These are phyloP conservation scores for Stenogyne calaminthoides DNA, from an alignment of 305 asterid genomes.

Conservation along the genomic window DNA sequence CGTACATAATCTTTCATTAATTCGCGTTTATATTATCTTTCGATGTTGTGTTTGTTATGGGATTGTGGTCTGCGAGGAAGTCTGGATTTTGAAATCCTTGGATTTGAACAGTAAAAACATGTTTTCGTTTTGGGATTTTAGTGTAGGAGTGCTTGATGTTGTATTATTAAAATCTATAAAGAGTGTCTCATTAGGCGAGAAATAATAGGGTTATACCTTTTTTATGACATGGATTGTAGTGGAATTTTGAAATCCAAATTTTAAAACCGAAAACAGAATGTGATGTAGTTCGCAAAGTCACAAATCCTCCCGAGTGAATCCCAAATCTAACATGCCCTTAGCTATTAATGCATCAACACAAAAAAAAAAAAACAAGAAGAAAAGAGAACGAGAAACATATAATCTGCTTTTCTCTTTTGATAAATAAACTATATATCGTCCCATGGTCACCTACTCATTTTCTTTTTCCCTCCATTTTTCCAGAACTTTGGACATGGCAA, in stretches of 20 bases:
- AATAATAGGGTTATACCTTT: too few relatives aligned
- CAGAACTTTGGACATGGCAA: conserved; percentile 95
- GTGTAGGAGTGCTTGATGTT: too few relatives aligned
- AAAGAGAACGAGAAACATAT: neutral
- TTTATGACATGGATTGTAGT: too few relatives aligned
- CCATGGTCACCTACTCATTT: neutral
- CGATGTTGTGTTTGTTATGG: neutral
- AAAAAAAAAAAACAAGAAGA: neutral
- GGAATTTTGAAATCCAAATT: too few relatives aligned
- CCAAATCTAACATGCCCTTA: neutral
- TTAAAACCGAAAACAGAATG: too few relatives aligned
- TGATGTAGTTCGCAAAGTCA: too few relatives aligned
- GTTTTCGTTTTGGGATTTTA: too few relatives aligned
- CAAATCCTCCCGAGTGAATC: neutral
- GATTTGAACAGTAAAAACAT: too few relatives aligned
- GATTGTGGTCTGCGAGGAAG: neutral
- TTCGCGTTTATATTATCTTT: neutral
- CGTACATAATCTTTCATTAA: conserved; percentile 17
- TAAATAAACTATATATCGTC: neutral
- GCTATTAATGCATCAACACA: neutral
- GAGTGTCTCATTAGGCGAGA: too few relatives aligned
- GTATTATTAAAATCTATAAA: too few relatives aligned
- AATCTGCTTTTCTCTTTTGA: neutral
- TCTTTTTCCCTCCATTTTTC: neutral
- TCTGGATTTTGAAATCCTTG: too few relatives aligned